Base-by-base conservation (phyloP, 352 stramenopile species). In the Elongisporangium undulatum region DNA sequence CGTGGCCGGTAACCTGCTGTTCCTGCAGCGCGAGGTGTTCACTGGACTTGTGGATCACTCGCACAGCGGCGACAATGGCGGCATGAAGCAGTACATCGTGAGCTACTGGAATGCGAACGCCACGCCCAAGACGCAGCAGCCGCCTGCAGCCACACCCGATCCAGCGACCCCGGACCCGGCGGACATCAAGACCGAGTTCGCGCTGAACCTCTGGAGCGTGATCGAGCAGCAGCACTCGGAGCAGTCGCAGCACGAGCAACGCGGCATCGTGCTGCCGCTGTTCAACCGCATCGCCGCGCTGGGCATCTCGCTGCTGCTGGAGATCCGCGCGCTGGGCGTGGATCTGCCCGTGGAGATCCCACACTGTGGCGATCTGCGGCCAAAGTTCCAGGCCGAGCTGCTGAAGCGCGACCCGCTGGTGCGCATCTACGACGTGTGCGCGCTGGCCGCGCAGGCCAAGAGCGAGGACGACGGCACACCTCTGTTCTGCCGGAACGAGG, bases 281-380 rank as follows among this genome's bases (percentile, higher is more conserved):
- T 73, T 69, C 52, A 67, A 79, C 34, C 51, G 50, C 20, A 78
- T 72, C n/a, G 65, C 56, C 1, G 55, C 55, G 21, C 51, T 79
- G 1, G 71, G 56, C 9, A 53, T 52, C 4, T 77, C 68, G 3
- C 48, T 79, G 10, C 59, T 79, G 29, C 55, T 69, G 38, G 66
- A 75, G 50, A 59, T 77, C 10, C 62, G 68, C 9, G 57, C 57
- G 0, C 55, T 78, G 49, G 59, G 60, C 17, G 55, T 76, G 10
- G 59, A 66, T 12, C 45, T 50, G 1, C 62, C 69, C 41, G 70
- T 84, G 17, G 75, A 88, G 55, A 62, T 85, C 34, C 75, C 78
- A 24, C 69, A 85, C 29, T 88, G 78, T 23, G 78, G 78, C 7
- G 69, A 84, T 20, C 61, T 86, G 38, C 66, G 67, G 53, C 54